Percentiles rank a stretch among this genome's conserved stretches.
Conservation (phyloP, 495 filamentous ascomycete genomes). For the Wilcoxina mikolae region DNA sequence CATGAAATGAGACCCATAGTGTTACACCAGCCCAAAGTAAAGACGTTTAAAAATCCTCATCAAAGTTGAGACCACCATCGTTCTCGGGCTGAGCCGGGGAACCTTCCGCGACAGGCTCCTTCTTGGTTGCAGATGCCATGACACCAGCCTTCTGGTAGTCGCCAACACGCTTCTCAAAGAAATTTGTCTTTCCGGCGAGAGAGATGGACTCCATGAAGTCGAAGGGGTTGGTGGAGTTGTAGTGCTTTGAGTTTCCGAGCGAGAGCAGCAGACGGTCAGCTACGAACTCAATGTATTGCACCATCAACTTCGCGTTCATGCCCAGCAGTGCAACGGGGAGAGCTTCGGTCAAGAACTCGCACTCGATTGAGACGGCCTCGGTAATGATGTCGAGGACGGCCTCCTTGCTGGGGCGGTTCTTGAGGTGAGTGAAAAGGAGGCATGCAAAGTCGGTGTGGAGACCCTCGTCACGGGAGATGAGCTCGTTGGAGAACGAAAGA, state of each 20-base stretch:
- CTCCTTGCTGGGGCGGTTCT: constrained; percentile 71
- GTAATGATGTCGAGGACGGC: constrained; percentile 74
- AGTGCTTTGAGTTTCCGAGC: constrained; percentile 85
- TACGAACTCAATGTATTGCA: constrained; percentile 99
- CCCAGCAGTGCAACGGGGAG: constrained; percentile 82
- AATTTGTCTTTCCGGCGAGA: constrained; percentile 97
- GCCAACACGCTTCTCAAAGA: constrained; percentile 99
- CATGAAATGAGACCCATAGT: too few species aligned
- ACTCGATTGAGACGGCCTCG: constrained; percentile 86
- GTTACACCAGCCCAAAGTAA: too few species aligned
- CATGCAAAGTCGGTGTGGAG: constrained; percentile 99
- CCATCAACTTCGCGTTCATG: constrained; percentile 96
- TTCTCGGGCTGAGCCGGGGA: constrained; percentile 31
- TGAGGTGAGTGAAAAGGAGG: constrained; percentile 86
- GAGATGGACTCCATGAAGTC: constrained; percentile 99
- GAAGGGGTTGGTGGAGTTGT: constrained; percentile 86
- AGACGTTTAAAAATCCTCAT: constrained; percentile 84
- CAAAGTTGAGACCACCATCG: constrained; percentile 74
- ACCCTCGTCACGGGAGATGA: constrained; percentile 98
- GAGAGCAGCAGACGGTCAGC: constrained; percentile 86
- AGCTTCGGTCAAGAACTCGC: constrained; percentile 95
- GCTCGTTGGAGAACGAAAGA: constrained; percentile 97
- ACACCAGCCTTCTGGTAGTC: constrained; percentile 99
- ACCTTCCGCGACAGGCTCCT: constrained; percentile 38
- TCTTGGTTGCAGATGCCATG: constrained; percentile 80